These are phyloP conservation scores for Leccinum barrowsii DNA, from an alignment of 768 basidiomycete genomes.

Conservation along the genomic window DNA sequence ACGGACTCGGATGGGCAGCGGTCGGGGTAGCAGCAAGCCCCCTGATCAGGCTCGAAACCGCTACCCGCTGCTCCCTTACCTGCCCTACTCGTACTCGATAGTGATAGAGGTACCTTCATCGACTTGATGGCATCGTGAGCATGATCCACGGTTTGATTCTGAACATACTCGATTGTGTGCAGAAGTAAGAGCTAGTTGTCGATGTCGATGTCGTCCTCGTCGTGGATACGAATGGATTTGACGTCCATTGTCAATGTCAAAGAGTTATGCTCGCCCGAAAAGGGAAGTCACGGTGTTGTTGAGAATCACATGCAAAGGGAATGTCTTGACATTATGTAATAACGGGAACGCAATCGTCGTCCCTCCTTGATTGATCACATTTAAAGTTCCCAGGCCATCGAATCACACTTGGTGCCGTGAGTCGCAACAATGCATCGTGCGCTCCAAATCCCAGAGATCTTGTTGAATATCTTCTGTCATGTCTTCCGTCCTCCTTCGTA, in stretches of 20 bases:
- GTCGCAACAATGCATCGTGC: too few relatives aligned
- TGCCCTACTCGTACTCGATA: neutral
- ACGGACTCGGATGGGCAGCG: too few relatives aligned
- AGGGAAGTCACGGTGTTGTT: slow-evolving; percentile 6
- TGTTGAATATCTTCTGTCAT: too few relatives aligned
- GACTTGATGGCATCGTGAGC: slow-evolving; percentile 93
- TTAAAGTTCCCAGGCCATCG: neutral
- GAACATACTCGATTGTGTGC: slow-evolving; percentile 60
- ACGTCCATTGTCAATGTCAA: slow-evolving; percentile 20
- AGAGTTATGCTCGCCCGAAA: slow-evolving; percentile 11
- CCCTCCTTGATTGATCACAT: slow-evolving; percentile 76
- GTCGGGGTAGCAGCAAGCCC: too few relatives aligned
- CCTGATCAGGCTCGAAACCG: too few relatives aligned
- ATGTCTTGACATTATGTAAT: neutral
- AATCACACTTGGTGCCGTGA: too few relatives aligned
- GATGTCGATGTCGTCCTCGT: slow-evolving; percentile 67
- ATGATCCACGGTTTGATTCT: slow-evolving; percentile 69
- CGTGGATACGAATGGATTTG: slow-evolving; percentile 39
- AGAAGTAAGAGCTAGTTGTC: slow-evolving; percentile 88
- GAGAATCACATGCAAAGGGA: slow-evolving; percentile 34
- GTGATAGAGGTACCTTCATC: slow-evolving; percentile 70
- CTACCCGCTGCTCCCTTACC: too few relatives aligned
- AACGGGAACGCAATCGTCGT: neutral
- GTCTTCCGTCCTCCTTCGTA: too few relatives aligned
- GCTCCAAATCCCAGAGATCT: too few relatives aligned